These are phyloP conservation scores for Globisporangium abappressorium DNA, from an alignment of 352 stramenopile genomes.

Conservation along the genomic window DNA sequence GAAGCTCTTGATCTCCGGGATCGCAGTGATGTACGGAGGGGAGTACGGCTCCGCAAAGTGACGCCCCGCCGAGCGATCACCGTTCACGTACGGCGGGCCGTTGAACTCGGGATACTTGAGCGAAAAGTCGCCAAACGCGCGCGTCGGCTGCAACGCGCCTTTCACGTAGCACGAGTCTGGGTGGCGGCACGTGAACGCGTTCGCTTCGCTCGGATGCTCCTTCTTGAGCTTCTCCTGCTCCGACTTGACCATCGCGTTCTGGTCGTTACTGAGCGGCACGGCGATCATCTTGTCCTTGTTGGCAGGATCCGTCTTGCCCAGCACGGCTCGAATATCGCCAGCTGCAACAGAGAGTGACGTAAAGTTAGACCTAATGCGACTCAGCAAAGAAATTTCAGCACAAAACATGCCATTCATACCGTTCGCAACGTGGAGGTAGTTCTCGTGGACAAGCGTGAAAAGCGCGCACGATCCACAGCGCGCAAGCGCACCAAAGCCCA, in stretches of 20 bases:
- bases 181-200: constrained; percentile 90
- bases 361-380: neutral
- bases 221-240: constrained; percentile 86
- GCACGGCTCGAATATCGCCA: constrained; percentile 79
- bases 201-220: constrained; percentile 86
- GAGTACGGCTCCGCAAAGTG: constrained; percentile 89
- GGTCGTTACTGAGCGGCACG: constrained; percentile 86
- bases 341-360: constrained; percentile 17
- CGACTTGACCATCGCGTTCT: constrained; percentile 88
- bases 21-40: constrained; percentile 91
- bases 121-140: constrained; percentile 90
- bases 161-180: constrained; percentile 94
- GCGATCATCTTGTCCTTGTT: constrained; percentile 50
- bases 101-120: constrained; percentile 95
- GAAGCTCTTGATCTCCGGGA: constrained; percentile 77
- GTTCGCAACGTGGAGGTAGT: constrained; percentile 86
- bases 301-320: constrained; percentile 43
- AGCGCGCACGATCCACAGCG: constrained; percentile 88
- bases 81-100: constrained; percentile 68
- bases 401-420: constrained; percentile 18
- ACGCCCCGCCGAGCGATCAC: constrained; percentile 79
- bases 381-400: neutral
- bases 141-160: constrained; percentile 86
- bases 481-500: constrained; percentile 89
- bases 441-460: constrained; percentile 69